These are phyloP conservation scores for Barnettozyma populi DNA, from an alignment of 805 yeast species.

Conservation along the genomic window DNA sequence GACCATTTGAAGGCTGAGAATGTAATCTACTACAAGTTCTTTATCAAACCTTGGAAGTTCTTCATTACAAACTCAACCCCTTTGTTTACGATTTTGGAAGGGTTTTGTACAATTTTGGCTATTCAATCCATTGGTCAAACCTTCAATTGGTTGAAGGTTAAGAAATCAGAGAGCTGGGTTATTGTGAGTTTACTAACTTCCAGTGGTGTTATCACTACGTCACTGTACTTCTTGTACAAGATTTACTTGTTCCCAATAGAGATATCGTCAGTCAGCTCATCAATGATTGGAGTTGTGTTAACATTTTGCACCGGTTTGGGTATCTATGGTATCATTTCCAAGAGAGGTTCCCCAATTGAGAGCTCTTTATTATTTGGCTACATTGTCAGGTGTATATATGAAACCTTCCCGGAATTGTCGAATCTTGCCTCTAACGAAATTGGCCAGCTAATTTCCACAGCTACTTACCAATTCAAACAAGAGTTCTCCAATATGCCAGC, in stretches of 20 bases:
- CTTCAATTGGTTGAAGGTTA: constrained; percentile 56
- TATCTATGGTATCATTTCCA: constrained; percentile 75
- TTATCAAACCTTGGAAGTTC: constrained; percentile 64
- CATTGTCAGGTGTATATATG: constrained; percentile 88
- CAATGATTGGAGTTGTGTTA: constrained; percentile 79
- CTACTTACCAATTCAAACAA: constrained; percentile 27
- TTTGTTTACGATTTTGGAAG: constrained; percentile 83
- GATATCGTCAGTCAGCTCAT: constrained; percentile 59
- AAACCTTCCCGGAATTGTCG: constrained; percentile 84
- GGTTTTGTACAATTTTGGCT: constrained; percentile 85
- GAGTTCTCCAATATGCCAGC: constrained; percentile 29
- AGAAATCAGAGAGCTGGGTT: constrained; percentile 69
- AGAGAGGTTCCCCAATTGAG: constrained; percentile 87
- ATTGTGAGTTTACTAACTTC: constrained; percentile 66
- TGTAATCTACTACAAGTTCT: constrained; percentile 26
- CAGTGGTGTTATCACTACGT: constrained; percentile 69
- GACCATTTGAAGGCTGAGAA: constrained; percentile 19
- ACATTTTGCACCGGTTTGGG: constrained; percentile 73
- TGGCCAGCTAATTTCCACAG: constrained; percentile 32
- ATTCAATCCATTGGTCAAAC: constrained; percentile 90
- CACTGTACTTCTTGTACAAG: constrained; percentile 73
- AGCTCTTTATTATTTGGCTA: constrained; percentile 82
- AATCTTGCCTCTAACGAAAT: constrained; percentile 43
- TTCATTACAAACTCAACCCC: constrained; percentile 80
- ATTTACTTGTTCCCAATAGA: constrained; percentile 77